Base-by-base conservation (phyloP, 2,329 filamentous ascomycete species). In the Claviceps purpurea region DNA sequence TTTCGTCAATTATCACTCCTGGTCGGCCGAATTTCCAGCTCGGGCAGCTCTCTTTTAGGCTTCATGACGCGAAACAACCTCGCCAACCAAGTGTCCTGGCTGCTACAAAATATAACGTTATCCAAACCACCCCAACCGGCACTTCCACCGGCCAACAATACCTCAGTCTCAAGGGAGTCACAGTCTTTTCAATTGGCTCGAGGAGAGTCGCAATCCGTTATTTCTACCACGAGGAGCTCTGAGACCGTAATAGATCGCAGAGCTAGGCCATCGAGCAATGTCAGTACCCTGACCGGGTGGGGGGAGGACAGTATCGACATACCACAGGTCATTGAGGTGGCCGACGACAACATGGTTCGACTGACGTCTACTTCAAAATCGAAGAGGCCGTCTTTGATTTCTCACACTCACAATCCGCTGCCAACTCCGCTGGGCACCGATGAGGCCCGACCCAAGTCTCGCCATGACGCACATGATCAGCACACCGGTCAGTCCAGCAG, bases 31-130 rank as follows among this genome's bases (percentile, higher is more conserved):
- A 26, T 2, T 16, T 30, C n/a, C 5, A 11, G 20, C 20, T 41
- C 2, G 10, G 43, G 38, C 44, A 47, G 6, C n/a, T 13, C n/a
- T 34, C 22, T 52, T 55, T 59, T 65, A 66, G 71, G 62, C 70
- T 75, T 74, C 70, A 81, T 81, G 78, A 81, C 78, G 70, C 76
- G 74, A 63, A 79, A 81, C 68, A 81, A 81, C 62, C 71, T 81
- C 55, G 64, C 67, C 59, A 72, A 77, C 61, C 75, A 81, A 63
- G 67, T 81, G 59, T 69, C 74, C 59, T 81, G 78, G 78, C 69
- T 81, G 61, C 62, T 79, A 60, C 69, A 70, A 59, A 74, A 77
- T 64, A 64, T 69, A 59, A 61, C 66, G 52, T 62, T 67, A 59
- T 65, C 65, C 58, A 67, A 65, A 61, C 69, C 70, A 54, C 68